phyloP scores from a whole-genome alignment of 495 filamentous ascomycete species.

The Aspergillus indologenus region DNA sequence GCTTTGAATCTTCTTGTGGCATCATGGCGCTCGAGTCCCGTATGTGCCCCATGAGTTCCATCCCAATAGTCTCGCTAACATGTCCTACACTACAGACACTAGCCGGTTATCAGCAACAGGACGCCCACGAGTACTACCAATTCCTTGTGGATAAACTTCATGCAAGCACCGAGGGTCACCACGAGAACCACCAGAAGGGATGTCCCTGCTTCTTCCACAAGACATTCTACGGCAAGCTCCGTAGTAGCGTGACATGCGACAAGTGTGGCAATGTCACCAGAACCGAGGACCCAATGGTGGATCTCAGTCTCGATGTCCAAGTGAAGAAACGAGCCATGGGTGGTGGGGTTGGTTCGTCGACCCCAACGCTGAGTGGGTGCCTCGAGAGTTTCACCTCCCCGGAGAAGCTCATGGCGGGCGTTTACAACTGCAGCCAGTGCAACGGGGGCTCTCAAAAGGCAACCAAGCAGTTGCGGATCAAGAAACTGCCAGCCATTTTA shows the following conservation, averaged over 20 bases:
- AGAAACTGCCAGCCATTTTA: slow-evolving; percentile 77
- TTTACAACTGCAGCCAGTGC: slow-evolving; percentile 79
- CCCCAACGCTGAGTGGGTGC: slow-evolving; percentile 67
- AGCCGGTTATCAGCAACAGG: slow-evolving; percentile 88
- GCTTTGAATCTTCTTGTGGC: slow-evolving; percentile 75
- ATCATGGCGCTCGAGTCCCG: slow-evolving; percentile 69
- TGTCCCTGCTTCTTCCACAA: slow-evolving; percentile 88
- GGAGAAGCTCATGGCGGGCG: slow-evolving; percentile 69
- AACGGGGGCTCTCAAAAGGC: slow-evolving; percentile 64
- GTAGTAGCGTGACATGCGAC: slow-evolving; percentile 82
- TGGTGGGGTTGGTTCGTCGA: slow-evolving; percentile 30
- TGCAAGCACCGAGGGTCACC: slow-evolving; percentile 35
- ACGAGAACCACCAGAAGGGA: slow-evolving; percentile 53
- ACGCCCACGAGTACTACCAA: slow-evolving; percentile 93
- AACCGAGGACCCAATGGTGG: slow-evolving; percentile 79
- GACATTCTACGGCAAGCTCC: slow-evolving; percentile 82
- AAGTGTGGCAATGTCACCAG: slow-evolving; percentile 74
- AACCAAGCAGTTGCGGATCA: slow-evolving; percentile 75
- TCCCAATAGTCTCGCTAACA: neutral
- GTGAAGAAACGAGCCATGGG: slow-evolving; percentile 51
- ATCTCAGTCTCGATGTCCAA: slow-evolving; percentile 78
- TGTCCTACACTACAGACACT: slow-evolving; percentile 57
- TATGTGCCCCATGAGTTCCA: slow-evolving; percentile 23
- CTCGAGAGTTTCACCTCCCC: slow-evolving; percentile 73
- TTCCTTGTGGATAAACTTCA: slow-evolving; percentile 87